Evolutionary conservation across 139 green algal species (phyloP).

Genomic region (Haematococcus sp.): DNA sequence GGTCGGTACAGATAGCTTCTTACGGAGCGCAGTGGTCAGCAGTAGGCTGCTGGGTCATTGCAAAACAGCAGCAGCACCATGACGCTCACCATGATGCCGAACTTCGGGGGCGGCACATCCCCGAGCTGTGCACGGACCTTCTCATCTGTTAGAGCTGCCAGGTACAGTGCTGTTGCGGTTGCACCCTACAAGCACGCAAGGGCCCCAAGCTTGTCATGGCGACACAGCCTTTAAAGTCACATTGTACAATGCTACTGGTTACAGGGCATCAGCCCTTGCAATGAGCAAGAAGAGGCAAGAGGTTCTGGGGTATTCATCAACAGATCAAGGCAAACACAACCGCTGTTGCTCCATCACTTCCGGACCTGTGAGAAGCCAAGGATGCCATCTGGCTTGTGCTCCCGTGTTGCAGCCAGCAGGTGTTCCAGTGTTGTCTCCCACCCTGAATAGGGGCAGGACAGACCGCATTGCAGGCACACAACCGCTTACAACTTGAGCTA

Average conservation of each 20-base stretch:
- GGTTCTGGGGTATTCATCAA: no score
- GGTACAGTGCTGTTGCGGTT: background rate
- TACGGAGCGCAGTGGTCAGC: no score
- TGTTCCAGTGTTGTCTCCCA: background rate
- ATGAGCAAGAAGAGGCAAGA: background rate
- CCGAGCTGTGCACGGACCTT: background rate
- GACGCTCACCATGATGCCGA: background rate
- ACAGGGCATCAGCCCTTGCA: background rate
- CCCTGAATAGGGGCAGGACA: no score
- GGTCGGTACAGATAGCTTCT: no score
- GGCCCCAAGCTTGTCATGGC: background rate
- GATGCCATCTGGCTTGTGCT: constrained; percentile 3
- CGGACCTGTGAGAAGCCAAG: constrained; percentile 4
- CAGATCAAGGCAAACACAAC: background rate
- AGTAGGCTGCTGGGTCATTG: no score
- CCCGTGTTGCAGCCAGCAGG: background rate
- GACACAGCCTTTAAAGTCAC: background rate
- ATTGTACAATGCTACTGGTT: background rate
- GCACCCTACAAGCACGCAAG: constrained; percentile 1
- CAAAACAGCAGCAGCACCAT: no score
- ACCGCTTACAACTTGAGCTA: no score
- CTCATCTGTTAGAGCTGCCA: background rate
- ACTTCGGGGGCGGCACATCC: background rate
- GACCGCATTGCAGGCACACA: no score
- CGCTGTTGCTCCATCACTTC: background rate